Conservation (phyloP, 2,329 filamentous ascomycete genomes). For the Xylaria sp. region DNA sequence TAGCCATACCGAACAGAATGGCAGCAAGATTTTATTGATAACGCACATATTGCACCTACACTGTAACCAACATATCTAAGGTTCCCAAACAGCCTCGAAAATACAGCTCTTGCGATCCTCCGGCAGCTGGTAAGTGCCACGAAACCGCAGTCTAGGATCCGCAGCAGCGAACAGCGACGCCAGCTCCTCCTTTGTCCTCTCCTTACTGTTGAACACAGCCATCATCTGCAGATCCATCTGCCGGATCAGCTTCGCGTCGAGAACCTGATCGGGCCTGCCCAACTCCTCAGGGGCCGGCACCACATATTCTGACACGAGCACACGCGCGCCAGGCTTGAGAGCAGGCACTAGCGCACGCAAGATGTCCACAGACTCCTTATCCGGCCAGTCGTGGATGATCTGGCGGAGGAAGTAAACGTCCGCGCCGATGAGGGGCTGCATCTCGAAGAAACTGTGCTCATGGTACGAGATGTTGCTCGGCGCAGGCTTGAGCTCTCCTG, state of each 20-base stretch:
- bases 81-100: conserved; percentile 6
- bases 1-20: too few relatives aligned
- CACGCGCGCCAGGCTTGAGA: conserved; percentile 1
- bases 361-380: neutral
- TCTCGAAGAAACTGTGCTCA: neutral
- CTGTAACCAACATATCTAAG: neutral
- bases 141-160: neutral
- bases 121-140: neutral
- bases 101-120: conserved; percentile 8
- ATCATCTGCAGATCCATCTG: conserved; percentile 14
- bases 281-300: neutral
- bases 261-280: neutral
- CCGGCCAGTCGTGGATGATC: conserved; percentile 7
- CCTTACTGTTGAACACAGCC: conserved; percentile 4
- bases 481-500: neutral
- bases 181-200: conserved; percentile 2
- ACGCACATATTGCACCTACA: neutral
- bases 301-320: conserved; percentile 5
- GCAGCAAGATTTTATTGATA: too few relatives aligned
- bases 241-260: conserved; percentile 7
- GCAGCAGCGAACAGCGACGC: conserved; percentile 1
- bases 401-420: conserved; percentile 8
- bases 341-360: conserved; percentile 1
- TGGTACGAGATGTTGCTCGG: neutral
- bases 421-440: conserved; percentile 1